phyloP scores from a whole-genome alignment of 371 early-diverging fungal species.

The Saksenaea vasiformis region DNA sequence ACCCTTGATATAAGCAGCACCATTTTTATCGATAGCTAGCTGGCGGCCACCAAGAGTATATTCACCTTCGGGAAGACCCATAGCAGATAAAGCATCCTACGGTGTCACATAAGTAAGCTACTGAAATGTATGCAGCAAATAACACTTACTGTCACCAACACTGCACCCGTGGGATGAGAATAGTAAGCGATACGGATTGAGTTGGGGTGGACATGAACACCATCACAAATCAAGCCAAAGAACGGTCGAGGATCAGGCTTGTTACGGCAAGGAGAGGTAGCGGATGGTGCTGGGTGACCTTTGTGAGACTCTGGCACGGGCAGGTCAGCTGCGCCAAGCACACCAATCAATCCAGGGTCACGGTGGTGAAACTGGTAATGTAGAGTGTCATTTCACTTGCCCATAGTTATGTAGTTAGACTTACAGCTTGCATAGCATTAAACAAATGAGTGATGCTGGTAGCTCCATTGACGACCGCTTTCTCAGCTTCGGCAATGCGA shows the following conservation, averaged over 20 bases:
- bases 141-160: conserved; percentile 60
- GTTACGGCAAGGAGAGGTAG: conserved; percentile 31
- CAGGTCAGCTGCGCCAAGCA: conserved; percentile 62
- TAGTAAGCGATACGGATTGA: conserved; percentile 82
- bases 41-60: conserved; percentile 67
- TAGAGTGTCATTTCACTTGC: not conserved
- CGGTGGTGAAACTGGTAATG: conserved; percentile 77
- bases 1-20: conserved; percentile 66
- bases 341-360: conserved; percentile 78
- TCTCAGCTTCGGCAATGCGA: conserved; percentile 62
- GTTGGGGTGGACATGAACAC: conserved; percentile 82
- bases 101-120: not conserved
- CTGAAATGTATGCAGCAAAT: not conserved
- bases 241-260: conserved; percentile 67
- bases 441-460: conserved; percentile 75
- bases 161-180: conserved; percentile 73
- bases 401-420: not conserved
- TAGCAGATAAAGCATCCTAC: conserved; percentile 71
- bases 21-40: conserved; percentile 49
- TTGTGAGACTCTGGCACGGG: conserved; percentile 26
- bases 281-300: conserved; percentile 35
- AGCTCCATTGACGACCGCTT: conserved; percentile 65
- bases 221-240: conserved; percentile 83
- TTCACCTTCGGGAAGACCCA: conserved; percentile 64
- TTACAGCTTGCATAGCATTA: conserved; percentile 71